Evolutionary conservation across 345 rosid genomes (phyloP).

Genomic region (Eucalyptus cloeziana): DNA sequence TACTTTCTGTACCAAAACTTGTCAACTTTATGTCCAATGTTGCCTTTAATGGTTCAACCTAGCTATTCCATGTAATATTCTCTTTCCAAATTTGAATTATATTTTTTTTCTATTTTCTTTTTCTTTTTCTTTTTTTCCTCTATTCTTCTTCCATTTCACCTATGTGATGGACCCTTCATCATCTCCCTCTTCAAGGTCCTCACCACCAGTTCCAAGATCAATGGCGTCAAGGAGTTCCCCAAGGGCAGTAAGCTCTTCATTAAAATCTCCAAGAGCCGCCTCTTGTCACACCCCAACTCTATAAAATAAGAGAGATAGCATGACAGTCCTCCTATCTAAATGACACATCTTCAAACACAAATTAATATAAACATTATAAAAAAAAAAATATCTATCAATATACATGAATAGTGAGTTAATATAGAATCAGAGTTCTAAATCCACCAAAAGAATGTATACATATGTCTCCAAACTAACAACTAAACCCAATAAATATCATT

Average conservation of each 20-base stretch:
- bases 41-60: background rate
- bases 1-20: background rate
- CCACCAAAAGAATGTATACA: background rate
- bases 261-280: background rate
- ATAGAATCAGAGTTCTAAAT: no score
- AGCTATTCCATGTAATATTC: background rate
- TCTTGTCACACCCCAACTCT: background rate
- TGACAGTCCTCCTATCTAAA: no score
- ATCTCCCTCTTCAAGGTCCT: background rate
- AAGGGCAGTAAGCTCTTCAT: background rate
- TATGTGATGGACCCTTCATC: background rate
- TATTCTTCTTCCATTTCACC: background rate
- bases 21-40: background rate
- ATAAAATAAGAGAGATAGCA: background rate
- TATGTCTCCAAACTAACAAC: background rate
- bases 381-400: no score
- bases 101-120: background rate
- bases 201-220: background rate
- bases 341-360: background rate
- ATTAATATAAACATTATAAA: no score
- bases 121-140: background rate
- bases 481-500: background rate
- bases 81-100: background rate
- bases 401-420: no score
- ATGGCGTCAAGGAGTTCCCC: background rate